Percentiles rank a stretch among this genome's conserved stretches.
Conservation (phyloP, 257 asterid species). For the Asclepias syriaca region DNA sequence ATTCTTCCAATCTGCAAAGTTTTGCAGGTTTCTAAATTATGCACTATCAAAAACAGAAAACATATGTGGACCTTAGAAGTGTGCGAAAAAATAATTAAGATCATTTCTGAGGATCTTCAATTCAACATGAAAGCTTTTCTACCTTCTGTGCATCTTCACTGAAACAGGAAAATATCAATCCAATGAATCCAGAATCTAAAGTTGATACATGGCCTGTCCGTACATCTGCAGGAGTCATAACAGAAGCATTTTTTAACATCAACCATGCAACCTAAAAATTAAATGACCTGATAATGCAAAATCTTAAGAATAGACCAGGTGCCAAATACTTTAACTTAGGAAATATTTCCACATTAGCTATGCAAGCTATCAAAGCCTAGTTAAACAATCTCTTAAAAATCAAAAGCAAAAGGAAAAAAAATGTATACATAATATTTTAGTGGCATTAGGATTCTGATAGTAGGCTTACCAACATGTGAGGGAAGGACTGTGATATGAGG, state of each 20-base stretch:
- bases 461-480: slow-evolving; percentile 91
- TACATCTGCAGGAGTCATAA: slow-evolving; percentile 62
- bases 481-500: slow-evolving; percentile 99
- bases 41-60: slow-evolving; percentile 24
- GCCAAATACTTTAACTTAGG: not conserved
- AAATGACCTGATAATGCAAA: not conserved
- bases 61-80: slow-evolving; percentile 79
- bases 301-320: not conserved
- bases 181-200: slow-evolving; percentile 96
- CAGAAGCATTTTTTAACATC: not conserved
- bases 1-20: slow-evolving; percentile 82
- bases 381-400: not conserved
- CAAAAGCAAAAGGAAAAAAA: not conserved
- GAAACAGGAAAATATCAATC: slow-evolving; percentile 95
- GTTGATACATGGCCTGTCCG: slow-evolving; percentile 98
- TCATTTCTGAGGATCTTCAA: not conserved
- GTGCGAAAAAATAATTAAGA: slow-evolving; percentile 53
- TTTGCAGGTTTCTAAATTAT: slow-evolving; percentile 17
- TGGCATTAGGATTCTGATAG: slow-evolving; percentile 88
- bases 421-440: not conserved
- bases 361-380: not conserved
- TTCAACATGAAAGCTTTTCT: slow-evolving; percentile 13
- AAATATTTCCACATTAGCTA: not conserved
- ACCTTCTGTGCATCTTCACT: slow-evolving; percentile 99
- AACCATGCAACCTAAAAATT: not conserved